Base-by-base conservation (phyloP, 2,329 filamentous ascomycete species). In the Pyricularia pennisetigena region DNA sequence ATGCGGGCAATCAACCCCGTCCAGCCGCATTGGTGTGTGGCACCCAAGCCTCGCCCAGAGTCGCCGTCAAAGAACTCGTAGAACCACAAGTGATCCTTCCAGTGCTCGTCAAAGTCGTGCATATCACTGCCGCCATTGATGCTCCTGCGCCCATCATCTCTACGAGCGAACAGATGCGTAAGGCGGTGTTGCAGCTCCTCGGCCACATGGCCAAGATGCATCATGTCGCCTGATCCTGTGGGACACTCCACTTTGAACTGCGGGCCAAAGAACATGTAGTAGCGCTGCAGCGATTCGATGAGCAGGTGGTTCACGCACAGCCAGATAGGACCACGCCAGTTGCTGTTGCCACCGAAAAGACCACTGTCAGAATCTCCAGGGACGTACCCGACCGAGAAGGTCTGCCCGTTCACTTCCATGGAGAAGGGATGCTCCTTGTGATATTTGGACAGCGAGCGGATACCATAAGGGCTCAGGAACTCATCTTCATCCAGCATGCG, bases 11-110 rank as follows among this genome's bases (percentile, higher is more conserved):
- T 93, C 72, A 98, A 79, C 28, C 94, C 94, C 54, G 94, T 97
- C 94, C 95, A 98, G 66, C 94, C 94, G 75, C 93, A 97, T 78
- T 98, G 95, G 78, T 98, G 95, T 65, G 90, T 94, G 54, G 94
- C 93, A 69, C 94, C 94, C 1, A 98, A 85, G 20, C 95, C 94
- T 72, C 93, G 90, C 16, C 94, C 94, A 66, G 84, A 89, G 76
- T 98, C 94, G 57, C 93, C 94, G 75, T 98, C 94, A 76, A 98
- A 98, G 83, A 96, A 98, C 78, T 98, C 94, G 76, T 97, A 91
- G 84, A 97, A 98, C 92, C 93, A 97, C 74, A 98, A 83, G 74
- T 94, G 88, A 74, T 96, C 94, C 78, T 90, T 94, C 94, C 94
- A 98, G 78, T 97, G 83, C 28, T 92, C 89, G 75, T 98, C 93